phyloP scores from a whole-genome alignment of 495 filamentous ascomycete species.

The Tuber indicum region DNA sequence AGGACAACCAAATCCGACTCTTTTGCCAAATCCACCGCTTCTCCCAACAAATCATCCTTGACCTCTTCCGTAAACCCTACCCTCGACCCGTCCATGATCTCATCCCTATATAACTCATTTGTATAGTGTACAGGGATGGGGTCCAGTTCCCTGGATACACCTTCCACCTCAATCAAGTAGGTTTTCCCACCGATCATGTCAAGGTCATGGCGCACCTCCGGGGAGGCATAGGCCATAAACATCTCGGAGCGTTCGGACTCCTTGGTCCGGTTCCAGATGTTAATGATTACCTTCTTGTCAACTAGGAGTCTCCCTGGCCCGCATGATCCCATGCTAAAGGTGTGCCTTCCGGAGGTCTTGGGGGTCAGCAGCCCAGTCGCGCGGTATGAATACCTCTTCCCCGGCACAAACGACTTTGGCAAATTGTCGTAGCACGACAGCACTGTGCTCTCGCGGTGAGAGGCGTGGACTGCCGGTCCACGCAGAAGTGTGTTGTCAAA shows the following conservation, averaged over 20 bases:
- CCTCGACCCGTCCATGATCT: slow-evolving; percentile 41
- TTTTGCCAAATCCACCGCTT: slow-evolving; percentile 58
- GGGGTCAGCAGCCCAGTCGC: slow-evolving; percentile 41
- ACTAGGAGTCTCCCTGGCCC: slow-evolving; percentile 61
- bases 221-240: slow-evolving; percentile 43
- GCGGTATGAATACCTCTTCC: slow-evolving; percentile 41
- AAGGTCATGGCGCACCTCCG: slow-evolving; percentile 34
- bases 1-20: slow-evolving; percentile 62
- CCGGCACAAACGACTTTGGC: slow-evolving; percentile 38
- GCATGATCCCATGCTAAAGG: slow-evolving; percentile 62
- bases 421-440: slow-evolving; percentile 42
- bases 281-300: slow-evolving; percentile 59
- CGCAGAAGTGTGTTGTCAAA: slow-evolving; percentile 38
- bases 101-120: slow-evolving; percentile 39
- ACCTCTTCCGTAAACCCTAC: slow-evolving; percentile 42
- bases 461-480: slow-evolving; percentile 27
- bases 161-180: slow-evolving; percentile 36
- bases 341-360: slow-evolving; percentile 48
- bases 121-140: slow-evolving; percentile 42
- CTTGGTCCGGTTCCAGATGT: slow-evolving; percentile 62
- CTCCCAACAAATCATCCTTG: slow-evolving; percentile 46
- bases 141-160: slow-evolving; percentile 39
- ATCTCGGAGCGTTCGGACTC: slow-evolving; percentile 41
- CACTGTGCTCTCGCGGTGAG: slow-evolving; percentile 40
- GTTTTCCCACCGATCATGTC: slow-evolving; percentile 37